phyloP scores from a whole-genome alignment of 176 grass and related monocot species.

The Guadua angustifolia region DNA sequence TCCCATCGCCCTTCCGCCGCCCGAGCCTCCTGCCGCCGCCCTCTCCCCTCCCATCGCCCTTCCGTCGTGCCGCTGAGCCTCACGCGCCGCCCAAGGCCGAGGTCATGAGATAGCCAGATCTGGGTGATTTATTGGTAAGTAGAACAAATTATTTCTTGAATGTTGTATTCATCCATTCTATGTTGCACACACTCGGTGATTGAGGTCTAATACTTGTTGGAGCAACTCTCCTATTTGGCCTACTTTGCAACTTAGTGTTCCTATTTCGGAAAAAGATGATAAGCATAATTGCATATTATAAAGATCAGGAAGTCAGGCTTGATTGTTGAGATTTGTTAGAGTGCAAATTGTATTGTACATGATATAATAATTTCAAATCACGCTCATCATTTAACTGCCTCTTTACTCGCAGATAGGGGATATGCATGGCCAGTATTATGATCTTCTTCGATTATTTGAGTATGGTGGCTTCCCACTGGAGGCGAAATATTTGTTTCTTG shows the following conservation, averaged over 20 bases:
- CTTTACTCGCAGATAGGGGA: slow-evolving; percentile 53
- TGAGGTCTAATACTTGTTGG: not conserved
- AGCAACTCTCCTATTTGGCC: slow-evolving; percentile 1
- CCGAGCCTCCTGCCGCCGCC: too few relatives aligned
- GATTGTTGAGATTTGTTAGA: not conserved
- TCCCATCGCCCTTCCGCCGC: too few relatives aligned
- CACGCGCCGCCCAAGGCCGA: too few relatives aligned
- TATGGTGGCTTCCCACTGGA: slow-evolving; percentile 72
- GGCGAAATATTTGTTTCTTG: slow-evolving; percentile 70
- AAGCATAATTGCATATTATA: not conserved
- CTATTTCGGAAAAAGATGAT: not conserved
- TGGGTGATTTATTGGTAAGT: too few relatives aligned
- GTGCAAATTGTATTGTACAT: not conserved
- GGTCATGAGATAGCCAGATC: too few relatives aligned
- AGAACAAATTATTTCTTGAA: too few relatives aligned
- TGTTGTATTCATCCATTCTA: not conserved
- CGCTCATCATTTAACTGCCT: not conserved
- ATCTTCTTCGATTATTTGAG: slow-evolving; percentile 77
- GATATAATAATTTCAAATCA: slow-evolving; percentile 11
- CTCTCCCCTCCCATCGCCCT: too few relatives aligned
- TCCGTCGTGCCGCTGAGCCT: too few relatives aligned
- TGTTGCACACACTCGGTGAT: slow-evolving; percentile 5
- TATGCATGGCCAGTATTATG: slow-evolving; percentile 73
- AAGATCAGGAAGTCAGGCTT: slow-evolving; percentile 2
- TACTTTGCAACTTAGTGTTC: not conserved